Evolutionary conservation across 169 alveolate species (phyloP).

Genomic region (Plasmodium chabaudi): DNA sequence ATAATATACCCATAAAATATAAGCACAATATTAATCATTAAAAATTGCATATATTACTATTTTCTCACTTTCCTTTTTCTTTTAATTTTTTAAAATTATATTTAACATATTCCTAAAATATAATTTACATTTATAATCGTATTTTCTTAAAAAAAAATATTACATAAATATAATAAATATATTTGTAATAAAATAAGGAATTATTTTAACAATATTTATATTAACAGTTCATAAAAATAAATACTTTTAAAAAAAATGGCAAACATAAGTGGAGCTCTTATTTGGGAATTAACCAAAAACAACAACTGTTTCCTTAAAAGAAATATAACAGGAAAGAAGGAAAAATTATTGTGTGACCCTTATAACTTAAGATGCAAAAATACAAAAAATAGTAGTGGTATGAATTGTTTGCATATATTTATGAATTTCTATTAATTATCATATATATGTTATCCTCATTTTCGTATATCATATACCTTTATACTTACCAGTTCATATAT

Average conservation of each 20-base stretch:
- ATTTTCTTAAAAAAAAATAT: not conserved
- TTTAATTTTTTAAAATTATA: not conserved
- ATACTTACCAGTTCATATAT: not conserved
- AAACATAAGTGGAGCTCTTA: conserved; percentile 50
- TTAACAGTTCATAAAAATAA: not conserved
- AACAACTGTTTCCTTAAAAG: conserved; percentile 59
- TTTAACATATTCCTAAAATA: too few relatives aligned
- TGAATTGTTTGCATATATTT: not conserved
- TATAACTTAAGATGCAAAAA: conserved; percentile 42
- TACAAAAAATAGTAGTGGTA: conserved; percentile 57
- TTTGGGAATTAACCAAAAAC: conserved; percentile 63
- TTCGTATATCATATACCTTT: not conserved
- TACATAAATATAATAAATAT: not conserved
- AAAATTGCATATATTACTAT: not conserved
- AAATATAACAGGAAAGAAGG: conserved; percentile 43
- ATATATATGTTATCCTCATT: too few relatives aligned
- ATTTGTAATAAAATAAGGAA: too few relatives aligned
- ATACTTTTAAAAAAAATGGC: conserved; percentile 36
- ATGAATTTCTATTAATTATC: not conserved
- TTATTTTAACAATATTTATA: too few relatives aligned
- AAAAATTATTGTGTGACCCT: conserved; percentile 42
- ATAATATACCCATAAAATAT: too few relatives aligned
- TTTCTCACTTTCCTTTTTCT: not conserved
- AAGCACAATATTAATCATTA: not conserved
- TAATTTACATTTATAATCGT: too few relatives aligned